Percentiles rank a stretch among this genome's conserved stretches.
These are phyloP conservation scores for Colletotrichum sublineola DNA, from an alignment of 2,329 filamentous ascomycete genomes.

Conservation along the genomic window DNA sequence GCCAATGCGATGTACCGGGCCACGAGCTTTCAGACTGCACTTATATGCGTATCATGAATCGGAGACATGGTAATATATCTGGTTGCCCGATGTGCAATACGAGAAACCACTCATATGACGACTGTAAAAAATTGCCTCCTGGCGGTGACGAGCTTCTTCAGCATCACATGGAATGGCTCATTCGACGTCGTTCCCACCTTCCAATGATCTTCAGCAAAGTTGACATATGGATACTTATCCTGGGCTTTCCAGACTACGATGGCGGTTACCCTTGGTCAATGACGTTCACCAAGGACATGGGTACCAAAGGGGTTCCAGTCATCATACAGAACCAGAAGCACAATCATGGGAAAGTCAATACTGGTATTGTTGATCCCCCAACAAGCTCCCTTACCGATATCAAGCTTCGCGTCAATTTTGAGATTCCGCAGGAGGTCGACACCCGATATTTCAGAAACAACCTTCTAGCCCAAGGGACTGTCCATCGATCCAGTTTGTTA, in stretches of 20 bases:
- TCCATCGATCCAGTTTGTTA: not conserved
- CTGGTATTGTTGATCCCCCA: not conserved
- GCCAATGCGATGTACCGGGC: not conserved
- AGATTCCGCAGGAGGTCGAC: not conserved
- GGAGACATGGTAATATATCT: fast-evolving
- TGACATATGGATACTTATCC: not conserved
- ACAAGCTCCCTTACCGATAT: not conserved
- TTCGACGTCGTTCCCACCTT: not conserved
- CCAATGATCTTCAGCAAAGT: not conserved
- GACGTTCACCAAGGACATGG: not conserved
- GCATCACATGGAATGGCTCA: constrained; percentile 13
- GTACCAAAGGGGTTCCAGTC: not conserved
- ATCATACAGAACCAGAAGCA: not conserved
- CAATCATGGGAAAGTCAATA: not conserved
- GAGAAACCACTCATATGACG: not conserved
- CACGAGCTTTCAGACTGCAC: not conserved
- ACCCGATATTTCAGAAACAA: fast-evolving
- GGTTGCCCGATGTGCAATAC: constrained; percentile 18
- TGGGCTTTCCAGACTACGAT: not conserved
- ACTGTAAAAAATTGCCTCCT: not conserved
- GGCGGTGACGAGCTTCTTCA: not conserved
- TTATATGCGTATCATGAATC: fast-evolving
- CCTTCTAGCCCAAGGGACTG: not conserved
- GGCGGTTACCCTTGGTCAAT: not conserved
- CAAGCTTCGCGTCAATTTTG: not conserved